Evolutionary conservation across 1,284 basidiomycete species (phyloP).

Genomic region (Tilletia caries): DNA sequence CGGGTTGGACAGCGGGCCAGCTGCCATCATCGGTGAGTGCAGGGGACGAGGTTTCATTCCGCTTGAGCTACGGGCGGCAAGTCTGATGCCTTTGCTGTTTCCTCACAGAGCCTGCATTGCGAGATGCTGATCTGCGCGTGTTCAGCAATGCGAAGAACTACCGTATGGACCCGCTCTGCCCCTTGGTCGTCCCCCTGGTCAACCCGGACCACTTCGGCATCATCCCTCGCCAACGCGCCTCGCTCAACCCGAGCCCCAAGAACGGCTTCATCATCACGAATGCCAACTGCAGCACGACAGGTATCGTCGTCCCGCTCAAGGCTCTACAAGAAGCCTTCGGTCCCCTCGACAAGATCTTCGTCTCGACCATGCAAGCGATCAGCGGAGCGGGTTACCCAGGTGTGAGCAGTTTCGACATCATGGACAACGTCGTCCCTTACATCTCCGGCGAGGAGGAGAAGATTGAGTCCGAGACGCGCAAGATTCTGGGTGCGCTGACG

Average conservation of each 20-base stretch:
- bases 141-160: conserved; percentile 99
- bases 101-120: conserved; percentile 74
- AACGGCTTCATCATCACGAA: conserved; percentile 97
- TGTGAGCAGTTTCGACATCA: conserved; percentile 80
- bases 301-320: conserved; percentile 82
- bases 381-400: conserved; percentile 96
- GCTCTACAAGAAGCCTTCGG: conserved; percentile 91
- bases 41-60: too few relatives aligned
- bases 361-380: conserved; percentile 97
- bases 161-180: conserved; percentile 87
- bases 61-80: background rate
- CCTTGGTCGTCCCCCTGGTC: conserved; percentile 93
- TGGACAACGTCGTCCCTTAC: conserved; percentile 94
- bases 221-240: conserved; percentile 71
- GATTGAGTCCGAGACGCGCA: conserved; percentile 96
- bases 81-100: background rate
- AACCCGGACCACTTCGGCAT: conserved; percentile 85
- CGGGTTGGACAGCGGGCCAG: conserved; percentile 88
- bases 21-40: conserved; percentile 82
- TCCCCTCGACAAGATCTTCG: conserved; percentile 80
- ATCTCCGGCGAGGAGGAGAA: conserved; percentile 86
- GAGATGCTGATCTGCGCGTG: conserved; percentile 80
- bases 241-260: conserved; percentile 60
- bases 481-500: conserved; percentile 73
- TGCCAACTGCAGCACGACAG: conserved; percentile 97